Evolutionary conservation across 2,329 filamentous ascomycete species (phyloP).

Genomic region (Colletotrichum sp.): DNA sequence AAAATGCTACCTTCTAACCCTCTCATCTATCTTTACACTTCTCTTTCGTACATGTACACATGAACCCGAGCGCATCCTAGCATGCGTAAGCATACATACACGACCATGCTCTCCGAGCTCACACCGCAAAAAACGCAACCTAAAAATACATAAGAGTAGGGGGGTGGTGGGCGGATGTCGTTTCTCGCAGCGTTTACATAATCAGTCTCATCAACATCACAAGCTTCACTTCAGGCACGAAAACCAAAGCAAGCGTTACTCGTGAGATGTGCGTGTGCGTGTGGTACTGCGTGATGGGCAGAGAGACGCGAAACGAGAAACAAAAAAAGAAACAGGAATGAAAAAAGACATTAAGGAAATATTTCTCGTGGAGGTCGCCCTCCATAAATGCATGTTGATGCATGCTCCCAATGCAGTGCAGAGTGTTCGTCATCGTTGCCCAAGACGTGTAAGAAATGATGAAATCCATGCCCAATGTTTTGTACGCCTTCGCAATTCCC

Average conservation of each 20-base stretch:
- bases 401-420: conserved; percentile 12
- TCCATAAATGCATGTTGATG: background rate
- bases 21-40: background rate
- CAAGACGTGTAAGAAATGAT: background rate
- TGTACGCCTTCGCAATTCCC: conserved; percentile 14
- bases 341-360: conserved; percentile 3
- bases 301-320: background rate
- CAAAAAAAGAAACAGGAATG: background rate
- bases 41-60: background rate
- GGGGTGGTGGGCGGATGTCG: background rate
- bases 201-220: background rate
- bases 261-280: background rate
- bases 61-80: background rate
- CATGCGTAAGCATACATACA: background rate
- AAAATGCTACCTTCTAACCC: background rate
- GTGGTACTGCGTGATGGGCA: background rate
- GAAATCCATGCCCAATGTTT: conserved; percentile 15
- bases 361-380: background rate
- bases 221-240: background rate
- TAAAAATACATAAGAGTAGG: background rate
- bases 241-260: conserved; percentile 9
- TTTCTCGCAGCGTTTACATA: background rate
- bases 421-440: conserved; percentile 9
- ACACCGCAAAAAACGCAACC: background rate
- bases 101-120: background rate